Conservation (phyloP, 768 basidiomycete genomes). For the Omphalotus guepiniiformis region DNA sequence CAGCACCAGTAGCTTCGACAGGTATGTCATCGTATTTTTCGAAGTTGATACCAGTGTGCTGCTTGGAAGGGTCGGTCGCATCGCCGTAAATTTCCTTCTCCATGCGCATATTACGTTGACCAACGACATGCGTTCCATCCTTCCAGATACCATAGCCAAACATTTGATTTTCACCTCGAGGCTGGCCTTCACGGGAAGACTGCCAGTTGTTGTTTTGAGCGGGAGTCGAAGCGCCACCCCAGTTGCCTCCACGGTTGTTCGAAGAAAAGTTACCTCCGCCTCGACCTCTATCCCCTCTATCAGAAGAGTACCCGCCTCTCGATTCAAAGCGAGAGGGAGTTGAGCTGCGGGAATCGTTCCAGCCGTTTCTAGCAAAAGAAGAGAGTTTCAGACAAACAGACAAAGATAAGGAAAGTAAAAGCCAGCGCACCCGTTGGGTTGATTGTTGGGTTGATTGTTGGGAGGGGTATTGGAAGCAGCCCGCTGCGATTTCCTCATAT, state of each 20-base stretch:
- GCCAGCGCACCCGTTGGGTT: conserved; percentile 49
- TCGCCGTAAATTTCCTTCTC: conserved; percentile 98
- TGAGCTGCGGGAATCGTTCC: conserved; percentile 67
- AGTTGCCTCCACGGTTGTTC: conserved; percentile 34
- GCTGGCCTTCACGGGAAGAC: conserved; percentile 34
- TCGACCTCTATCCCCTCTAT: conserved; percentile 34
- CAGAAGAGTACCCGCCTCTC: conserved; percentile 35
- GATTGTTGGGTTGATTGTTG: too few relatives aligned
- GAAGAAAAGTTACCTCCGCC: conserved; percentile 35
- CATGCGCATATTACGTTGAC: conserved; percentile 76
- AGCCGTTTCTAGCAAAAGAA: conserved; percentile 49
- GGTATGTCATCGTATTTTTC: conserved; percentile 99
- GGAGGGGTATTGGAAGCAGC: conserved; percentile 62
- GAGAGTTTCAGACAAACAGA: conserved; percentile 13
- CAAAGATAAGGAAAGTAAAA: conserved; percentile 12
- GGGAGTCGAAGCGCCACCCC: conserved; percentile 37
- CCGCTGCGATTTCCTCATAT: conserved; percentile 83
- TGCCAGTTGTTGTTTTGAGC: conserved; percentile 36
- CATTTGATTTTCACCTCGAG: conserved; percentile 37
- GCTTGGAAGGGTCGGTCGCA: conserved; percentile 74
- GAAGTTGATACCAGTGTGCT: conserved; percentile 98
- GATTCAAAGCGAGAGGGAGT: conserved; percentile 51
- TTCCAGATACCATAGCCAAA: conserved; percentile 79
- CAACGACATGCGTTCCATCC: conserved; percentile 85
- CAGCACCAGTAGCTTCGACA: conserved; percentile 95